Evolutionary conservation across 257 asterid genomes (phyloP), one percentile per base, ranked within the genome.

Genomic region (Solanum microdontum): DNA sequence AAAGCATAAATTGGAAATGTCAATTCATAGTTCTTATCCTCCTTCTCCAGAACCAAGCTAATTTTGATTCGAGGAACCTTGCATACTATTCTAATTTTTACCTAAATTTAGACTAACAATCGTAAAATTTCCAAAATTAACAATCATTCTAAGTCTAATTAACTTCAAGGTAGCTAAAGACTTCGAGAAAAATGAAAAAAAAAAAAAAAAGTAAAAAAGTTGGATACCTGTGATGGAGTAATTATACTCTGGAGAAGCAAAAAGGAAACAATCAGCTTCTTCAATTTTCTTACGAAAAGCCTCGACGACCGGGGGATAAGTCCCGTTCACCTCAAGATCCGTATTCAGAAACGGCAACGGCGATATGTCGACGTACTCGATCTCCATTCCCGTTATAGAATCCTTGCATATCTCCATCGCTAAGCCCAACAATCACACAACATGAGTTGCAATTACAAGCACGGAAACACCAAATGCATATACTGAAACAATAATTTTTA

Each of bases 191-290:
- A 3, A 19, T 48, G 76, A 9, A 37, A 23, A 17, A 39, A 7
- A 3, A 1, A 9, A 37, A 23, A 17, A 39, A 7, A 3, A 1
- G 26, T 13, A 1, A 73, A 85, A 21, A 11, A 8, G 19, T 55
- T 66, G 19, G 24, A 70, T 93, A 96, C 98, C 99, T 26, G 98
- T 87, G 45, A 95, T 88, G 3, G 99, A 95, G 89, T 95, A 97
- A 88, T 95, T 97, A 87, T 95, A 97, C 93, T 97, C 99, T 0
- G 98, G 99, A 7, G 99, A 95, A 43, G 98, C 98, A 84, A 97
- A 97, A 79, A 95, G 95, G 21, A 91, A 21, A 87, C 96, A 89
- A 79, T 97, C 98, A 74, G 98, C 98, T 66, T 94, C 93, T 45
- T 86, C 89, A 88, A 97, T 95, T 94, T 97, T 94, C 91, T 92